Conservation (phyloP, 2,329 filamentous ascomycete species). For the Diplodia mutila region DNA sequence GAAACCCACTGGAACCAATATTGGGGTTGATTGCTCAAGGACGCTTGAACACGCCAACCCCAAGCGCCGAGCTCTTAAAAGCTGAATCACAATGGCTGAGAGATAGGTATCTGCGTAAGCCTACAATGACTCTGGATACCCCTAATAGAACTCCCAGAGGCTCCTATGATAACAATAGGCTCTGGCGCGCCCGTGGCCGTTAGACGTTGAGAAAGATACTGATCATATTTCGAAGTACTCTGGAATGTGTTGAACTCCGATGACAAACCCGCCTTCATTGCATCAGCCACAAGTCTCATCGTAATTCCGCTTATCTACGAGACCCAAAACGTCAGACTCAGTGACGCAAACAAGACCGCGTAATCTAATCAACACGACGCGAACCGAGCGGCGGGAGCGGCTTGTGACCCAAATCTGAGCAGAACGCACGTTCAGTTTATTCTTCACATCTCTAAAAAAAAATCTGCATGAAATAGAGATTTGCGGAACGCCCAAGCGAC, state of each 20-base stretch:
- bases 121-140: neutral
- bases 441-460: neutral
- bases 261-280: constrained; percentile 30
- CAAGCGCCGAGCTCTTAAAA: neutral
- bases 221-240: neutral
- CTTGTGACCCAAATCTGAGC: neutral
- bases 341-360: neutral
- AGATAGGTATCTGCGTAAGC: neutral
- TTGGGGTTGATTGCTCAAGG: constrained; percentile 50
- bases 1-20: constrained; percentile 42
- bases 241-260: neutral
- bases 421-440: neutral
- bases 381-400: neutral
- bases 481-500: neutral
- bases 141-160: neutral
- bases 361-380: neutral
- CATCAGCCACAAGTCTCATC: neutral
- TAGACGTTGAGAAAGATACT: neutral
- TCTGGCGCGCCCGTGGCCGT: too few species aligned
- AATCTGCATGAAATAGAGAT: neutral
- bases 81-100: neutral
- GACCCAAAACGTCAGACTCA: neutral
- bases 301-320: constrained; percentile 16
- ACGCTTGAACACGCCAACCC: neutral
- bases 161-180: neutral